Evolutionary conservation across 805 yeast species (phyloP).

Genomic region (Pachysolen tannophilus): DNA sequence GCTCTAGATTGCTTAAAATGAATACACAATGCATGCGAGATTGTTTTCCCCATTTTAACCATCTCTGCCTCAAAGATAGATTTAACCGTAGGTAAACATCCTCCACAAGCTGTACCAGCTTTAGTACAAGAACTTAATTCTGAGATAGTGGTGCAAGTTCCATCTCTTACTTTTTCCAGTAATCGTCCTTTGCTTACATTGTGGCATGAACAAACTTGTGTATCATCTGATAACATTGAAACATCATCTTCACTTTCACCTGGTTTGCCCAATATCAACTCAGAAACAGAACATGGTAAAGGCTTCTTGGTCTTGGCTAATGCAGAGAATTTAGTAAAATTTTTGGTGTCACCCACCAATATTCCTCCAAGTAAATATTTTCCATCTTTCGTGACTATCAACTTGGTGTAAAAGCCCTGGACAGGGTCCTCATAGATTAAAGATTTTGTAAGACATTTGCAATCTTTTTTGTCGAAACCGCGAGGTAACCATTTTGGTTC

Average conservation of each 20-base stretch:
- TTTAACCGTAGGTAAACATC: constrained; percentile 29
- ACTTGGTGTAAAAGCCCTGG: constrained; percentile 25
- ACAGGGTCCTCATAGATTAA: constrained; percentile 25
- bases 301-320: constrained; percentile 21
- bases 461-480: constrained; percentile 13
- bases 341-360: constrained; percentile 25
- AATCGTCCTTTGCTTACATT: constrained; percentile 25
- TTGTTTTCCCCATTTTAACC: constrained; percentile 25
- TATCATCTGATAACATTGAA: constrained; percentile 23
- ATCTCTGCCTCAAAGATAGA: constrained; percentile 26
- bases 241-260: constrained; percentile 22
- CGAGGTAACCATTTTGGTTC: constrained; percentile 28
- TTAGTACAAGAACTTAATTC: constrained; percentile 26
- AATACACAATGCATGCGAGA: constrained; percentile 23
- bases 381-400: constrained; percentile 26
- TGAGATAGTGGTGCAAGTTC: constrained; percentile 19
- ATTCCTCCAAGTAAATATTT: constrained; percentile 29
- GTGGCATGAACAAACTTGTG: constrained; percentile 30
- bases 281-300: constrained; percentile 22
- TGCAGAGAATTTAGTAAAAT: constrained; percentile 24
- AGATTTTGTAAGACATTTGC: constrained; percentile 13
- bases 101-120: constrained; percentile 32
- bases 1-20: constrained; percentile 28
- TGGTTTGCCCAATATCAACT: constrained; percentile 20
- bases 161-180: constrained; percentile 22